These are phyloP conservation scores for Rhizopus sp. DNA, from an alignment of 371 early-diverging fungal species.

Conservation along the genomic window DNA sequence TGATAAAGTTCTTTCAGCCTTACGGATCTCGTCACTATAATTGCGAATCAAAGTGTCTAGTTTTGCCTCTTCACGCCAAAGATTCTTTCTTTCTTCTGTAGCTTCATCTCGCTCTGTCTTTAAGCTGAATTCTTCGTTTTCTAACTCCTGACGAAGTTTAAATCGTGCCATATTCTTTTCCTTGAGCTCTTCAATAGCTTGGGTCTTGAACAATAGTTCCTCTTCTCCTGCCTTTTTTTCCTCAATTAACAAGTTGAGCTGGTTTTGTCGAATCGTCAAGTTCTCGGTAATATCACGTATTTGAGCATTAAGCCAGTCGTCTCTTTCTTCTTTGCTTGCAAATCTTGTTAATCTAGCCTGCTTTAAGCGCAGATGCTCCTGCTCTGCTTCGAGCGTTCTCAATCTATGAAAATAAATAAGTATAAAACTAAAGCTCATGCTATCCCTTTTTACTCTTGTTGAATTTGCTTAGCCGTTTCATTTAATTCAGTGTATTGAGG, in stretches of 20 bases:
- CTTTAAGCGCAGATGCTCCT: constrained; percentile 74
- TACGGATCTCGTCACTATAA: constrained; percentile 73
- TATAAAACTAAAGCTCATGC: neutral
- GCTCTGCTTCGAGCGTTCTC: constrained; percentile 42
- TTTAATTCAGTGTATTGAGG: constrained; percentile 59
- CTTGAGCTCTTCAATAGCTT: constrained; percentile 46
- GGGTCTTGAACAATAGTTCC: constrained; percentile 30
- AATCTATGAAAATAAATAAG: constrained; percentile 12
- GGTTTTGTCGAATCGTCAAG: constrained; percentile 50
- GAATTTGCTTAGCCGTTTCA: constrained; percentile 42
- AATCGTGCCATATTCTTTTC: constrained; percentile 46
- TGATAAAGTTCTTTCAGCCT: constrained; percentile 72
- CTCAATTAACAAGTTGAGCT: constrained; percentile 37
- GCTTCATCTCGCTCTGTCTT: constrained; percentile 58
- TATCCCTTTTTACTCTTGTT: constrained; percentile 45
- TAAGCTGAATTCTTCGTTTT: constrained; percentile 26
- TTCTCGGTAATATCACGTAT: constrained; percentile 63
- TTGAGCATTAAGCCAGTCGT: constrained; percentile 72
- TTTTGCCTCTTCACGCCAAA: constrained; percentile 93
- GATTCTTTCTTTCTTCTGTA: constrained; percentile 74
- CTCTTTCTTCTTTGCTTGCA: constrained; percentile 67
- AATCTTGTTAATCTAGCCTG: constrained; percentile 85
- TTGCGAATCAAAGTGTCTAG: constrained; percentile 69
- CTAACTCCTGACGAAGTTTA: constrained; percentile 31
- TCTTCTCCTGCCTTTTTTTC: constrained; percentile 28